A percentile compares a stretch with the other conserved stretches of the same genome.
Conservation (phyloP, 768 basidiomycete species). For the Suillus tomentosus region DNA sequence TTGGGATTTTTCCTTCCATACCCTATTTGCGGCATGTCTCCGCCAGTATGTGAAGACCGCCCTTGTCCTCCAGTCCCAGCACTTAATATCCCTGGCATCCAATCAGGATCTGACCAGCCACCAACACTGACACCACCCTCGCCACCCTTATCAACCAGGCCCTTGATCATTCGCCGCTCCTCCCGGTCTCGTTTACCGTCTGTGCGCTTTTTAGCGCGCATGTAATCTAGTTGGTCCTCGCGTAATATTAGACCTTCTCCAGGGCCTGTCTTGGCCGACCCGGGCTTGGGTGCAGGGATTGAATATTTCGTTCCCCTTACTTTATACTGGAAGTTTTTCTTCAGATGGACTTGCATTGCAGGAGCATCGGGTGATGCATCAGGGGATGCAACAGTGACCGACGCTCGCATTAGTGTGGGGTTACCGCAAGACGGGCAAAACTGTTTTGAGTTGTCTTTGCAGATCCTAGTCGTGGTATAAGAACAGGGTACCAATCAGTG, state of each 20-base stretch:
- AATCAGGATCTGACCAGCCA: constrained; percentile 96
- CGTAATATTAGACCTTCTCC: constrained; percentile 86
- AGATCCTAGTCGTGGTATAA: constrained; percentile 59
- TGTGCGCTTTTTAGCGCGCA: constrained; percentile 76
- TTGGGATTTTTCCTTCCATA: constrained; percentile 91
- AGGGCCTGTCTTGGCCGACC: constrained; percentile 80
- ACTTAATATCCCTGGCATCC: constrained; percentile 80
- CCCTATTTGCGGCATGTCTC: constrained; percentile 81
- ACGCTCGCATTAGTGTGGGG: constrained; percentile 85
- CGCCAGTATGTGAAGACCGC: constrained; percentile 48
- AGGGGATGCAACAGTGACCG: constrained; percentile 80
- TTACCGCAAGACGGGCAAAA: constrained; percentile 99
- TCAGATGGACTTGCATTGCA: constrained; percentile 86
- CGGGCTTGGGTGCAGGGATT: constrained; percentile 88
- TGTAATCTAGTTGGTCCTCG: constrained; percentile 90
- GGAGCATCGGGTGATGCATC: constrained; percentile 61
- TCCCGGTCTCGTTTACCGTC: constrained; percentile 77
- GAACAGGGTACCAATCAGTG: constrained; percentile 6
- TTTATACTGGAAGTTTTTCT: constrained; percentile 93
- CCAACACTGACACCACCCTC: constrained; percentile 57
- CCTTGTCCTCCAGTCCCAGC: constrained; percentile 73
- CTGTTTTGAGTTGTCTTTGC: constrained; percentile 91
- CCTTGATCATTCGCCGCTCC: constrained; percentile 65
- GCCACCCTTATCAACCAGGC: constrained; percentile 52
- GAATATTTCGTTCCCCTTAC: constrained; percentile 90